Evolutionary conservation across 2,329 filamentous ascomycete genomes (phyloP), one percentile per base, ranked within the genome.

Genomic region (Lecanicillium sp.): DNA sequence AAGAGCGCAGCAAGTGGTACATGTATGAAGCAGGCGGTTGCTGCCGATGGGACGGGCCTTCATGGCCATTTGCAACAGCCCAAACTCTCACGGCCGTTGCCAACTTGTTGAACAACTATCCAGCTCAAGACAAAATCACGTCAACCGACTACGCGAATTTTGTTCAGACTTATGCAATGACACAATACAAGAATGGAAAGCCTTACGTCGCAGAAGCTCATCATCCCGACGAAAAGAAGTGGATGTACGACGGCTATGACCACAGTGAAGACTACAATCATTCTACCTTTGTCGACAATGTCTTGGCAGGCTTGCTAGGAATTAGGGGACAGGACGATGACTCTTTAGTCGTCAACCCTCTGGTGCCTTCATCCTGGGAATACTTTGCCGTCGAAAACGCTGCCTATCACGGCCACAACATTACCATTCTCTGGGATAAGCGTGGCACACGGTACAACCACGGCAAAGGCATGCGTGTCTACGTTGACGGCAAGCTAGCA

Each of bases 181-280:
- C 63, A 2, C 62, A 67, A 37, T 48, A 63, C 37, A 46, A 46
- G 19, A 15, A 40, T n/a, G 59, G 60, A 5, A 51, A 52, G n/a
- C 64, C 64, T 2, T 67, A 65, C 28, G 59, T 65, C 1, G 65
- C 65, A 6, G 64, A 68, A 41, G 62, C 60, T 3, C 65, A 68
- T 43, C 59, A 62, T 40, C 63, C 62, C 2, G 55, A 57, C 14
- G 41, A 53, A 1, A 35, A 43, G 14, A 28, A 22, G 7, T 45
- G 43, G 43, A 45, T 46, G 4, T 45, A 45, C 33, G 44, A 46
- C 20, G 50, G 64, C 35, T 36, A 43, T 12, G 65, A 64, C 58
- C 54, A 67, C 45, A 41, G 40, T 33, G 43, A 46, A 15, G 43
- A 46, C 33, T 68, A 68, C 45, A 54, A 61, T 38, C 65, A 68